Evolutionary conservation across 2,329 filamentous ascomycete genomes (phyloP).

Genomic region (Exophiala dermatitidis): DNA sequence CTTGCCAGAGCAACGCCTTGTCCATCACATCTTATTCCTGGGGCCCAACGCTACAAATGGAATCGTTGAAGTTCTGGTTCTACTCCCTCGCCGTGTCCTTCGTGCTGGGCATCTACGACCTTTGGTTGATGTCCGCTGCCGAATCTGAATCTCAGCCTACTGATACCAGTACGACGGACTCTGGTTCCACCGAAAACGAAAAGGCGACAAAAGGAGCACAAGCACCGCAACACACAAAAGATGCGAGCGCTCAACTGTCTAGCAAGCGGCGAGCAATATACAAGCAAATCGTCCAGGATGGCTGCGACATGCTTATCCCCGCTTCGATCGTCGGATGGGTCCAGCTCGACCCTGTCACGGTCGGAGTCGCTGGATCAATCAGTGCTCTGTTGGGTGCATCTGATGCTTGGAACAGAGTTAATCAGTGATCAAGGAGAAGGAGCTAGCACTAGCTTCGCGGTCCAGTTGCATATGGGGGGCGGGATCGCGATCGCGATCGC

Average conservation of each 20-base stretch:
- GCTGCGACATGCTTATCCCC: constrained; percentile 57
- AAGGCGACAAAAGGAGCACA: background rate
- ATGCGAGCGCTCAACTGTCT: too few species aligned
- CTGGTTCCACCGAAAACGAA: background rate
- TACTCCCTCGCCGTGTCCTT: constrained; percentile 52
- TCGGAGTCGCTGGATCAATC: constrained; percentile 54
- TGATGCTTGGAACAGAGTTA: constrained; percentile 14
- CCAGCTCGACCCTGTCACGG: constrained; percentile 42
- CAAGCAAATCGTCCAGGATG: constrained; percentile 50
- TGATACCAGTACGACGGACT: background rate
- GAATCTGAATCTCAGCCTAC: background rate
- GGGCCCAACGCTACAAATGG: constrained; percentile 45
- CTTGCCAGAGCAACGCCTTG: constrained; percentile 45
- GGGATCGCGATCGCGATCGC: too few species aligned
- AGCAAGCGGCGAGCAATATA: constrained; percentile 7
- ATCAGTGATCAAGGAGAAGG: background rate
- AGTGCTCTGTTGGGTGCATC: constrained; percentile 55
- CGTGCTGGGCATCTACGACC: constrained; percentile 38
- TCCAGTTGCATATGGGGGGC: too few species aligned
- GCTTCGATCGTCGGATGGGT: constrained; percentile 56
- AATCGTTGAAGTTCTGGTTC: constrained; percentile 66
- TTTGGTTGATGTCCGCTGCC: constrained; percentile 25
- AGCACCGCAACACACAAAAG: too few species aligned
- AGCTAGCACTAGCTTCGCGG: too few species aligned
- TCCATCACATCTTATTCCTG: constrained; percentile 40